These are phyloP conservation scores for Rhizoclosmatium globosum DNA, from an alignment of 192 early-diverging fungal species.

Conservation along the genomic window DNA sequence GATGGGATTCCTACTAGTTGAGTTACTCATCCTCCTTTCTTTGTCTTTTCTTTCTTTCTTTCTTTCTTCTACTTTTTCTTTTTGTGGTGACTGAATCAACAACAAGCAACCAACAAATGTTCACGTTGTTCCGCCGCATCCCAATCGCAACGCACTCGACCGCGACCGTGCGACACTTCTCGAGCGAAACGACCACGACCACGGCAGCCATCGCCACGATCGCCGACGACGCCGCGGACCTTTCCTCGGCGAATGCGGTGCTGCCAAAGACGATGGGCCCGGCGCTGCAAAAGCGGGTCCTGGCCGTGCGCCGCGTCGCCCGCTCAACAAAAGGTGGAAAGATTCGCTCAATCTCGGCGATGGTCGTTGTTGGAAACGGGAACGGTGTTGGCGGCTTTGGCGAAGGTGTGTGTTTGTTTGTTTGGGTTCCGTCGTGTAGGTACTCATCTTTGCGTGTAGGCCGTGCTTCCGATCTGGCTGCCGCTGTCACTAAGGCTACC, in stretches of 20 bases:
- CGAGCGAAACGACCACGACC: too few species aligned
- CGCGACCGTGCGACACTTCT: too few species aligned
- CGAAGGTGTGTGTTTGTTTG: conserved; percentile 63
- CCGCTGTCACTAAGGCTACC: conserved; percentile 89
- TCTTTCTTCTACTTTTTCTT: too few species aligned
- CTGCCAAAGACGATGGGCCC: too few species aligned
- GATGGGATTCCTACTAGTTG: background rate
- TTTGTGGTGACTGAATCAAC: too few species aligned
- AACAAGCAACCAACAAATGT: too few species aligned
- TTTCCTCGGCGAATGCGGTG: too few species aligned
- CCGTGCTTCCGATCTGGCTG: conserved; percentile 77
- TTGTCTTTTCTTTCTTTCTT: too few species aligned
- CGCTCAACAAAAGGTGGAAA: conserved; percentile 58
- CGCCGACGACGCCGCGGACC: too few species aligned
- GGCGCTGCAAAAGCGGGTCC: conserved; percentile 48
- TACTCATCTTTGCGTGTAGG: background rate
- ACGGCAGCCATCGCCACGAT: too few species aligned
- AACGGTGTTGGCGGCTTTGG: conserved; percentile 92
- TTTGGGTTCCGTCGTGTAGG: background rate
- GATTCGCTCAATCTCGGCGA: conserved; percentile 78
- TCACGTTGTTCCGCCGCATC: too few species aligned
- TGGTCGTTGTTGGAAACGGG: conserved; percentile 96
- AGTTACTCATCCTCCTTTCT: background rate
- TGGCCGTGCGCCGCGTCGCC: conserved; percentile 56
- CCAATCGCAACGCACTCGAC: too few species aligned